A percentile compares a stretch with the other conserved stretches of the same genome.
Conservation (phyloP, 2,329 filamentous ascomycete genomes). For the Rhynchosporium secalis region DNA sequence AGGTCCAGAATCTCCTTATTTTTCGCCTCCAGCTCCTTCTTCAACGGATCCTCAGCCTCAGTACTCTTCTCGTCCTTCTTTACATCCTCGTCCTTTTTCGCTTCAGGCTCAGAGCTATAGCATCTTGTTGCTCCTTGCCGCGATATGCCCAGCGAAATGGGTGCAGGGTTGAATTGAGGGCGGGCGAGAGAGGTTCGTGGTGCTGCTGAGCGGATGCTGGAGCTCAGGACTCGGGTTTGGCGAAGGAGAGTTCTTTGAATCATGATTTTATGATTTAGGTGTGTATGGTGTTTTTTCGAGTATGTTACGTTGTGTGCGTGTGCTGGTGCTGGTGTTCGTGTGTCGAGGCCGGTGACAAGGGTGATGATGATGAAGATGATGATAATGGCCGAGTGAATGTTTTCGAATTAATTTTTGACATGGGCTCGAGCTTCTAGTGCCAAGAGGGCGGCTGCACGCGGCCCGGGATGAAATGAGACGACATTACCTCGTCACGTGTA, state of each 20-base stretch:
- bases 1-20: constrained; percentile 74
- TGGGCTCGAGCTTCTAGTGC: neutral
- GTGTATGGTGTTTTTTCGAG: neutral
- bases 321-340: constrained; percentile 9
- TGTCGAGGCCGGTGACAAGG: no score
- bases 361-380: neutral
- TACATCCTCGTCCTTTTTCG: constrained; percentile 44
- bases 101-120: constrained; percentile 46
- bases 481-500: no score
- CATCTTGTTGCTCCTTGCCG: constrained; percentile 34
- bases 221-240: constrained; percentile 47
- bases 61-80: constrained; percentile 41
- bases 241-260: constrained; percentile 52
- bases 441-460: constrained; percentile 6
- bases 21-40: constrained; percentile 70
- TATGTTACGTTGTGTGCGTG: constrained; percentile 16
- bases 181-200: constrained; percentile 31
- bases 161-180: constrained; percentile 44
- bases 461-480: neutral
- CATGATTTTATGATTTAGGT: constrained; percentile 41
- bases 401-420: constrained; percentile 21
- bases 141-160: constrained; percentile 34
- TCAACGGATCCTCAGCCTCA: constrained; percentile 47
- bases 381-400: constrained; percentile 14
- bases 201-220: constrained; percentile 35